phyloP scores from a whole-genome alignment of 1,139 yeast genomes.

The Pichia cactophila region DNA sequence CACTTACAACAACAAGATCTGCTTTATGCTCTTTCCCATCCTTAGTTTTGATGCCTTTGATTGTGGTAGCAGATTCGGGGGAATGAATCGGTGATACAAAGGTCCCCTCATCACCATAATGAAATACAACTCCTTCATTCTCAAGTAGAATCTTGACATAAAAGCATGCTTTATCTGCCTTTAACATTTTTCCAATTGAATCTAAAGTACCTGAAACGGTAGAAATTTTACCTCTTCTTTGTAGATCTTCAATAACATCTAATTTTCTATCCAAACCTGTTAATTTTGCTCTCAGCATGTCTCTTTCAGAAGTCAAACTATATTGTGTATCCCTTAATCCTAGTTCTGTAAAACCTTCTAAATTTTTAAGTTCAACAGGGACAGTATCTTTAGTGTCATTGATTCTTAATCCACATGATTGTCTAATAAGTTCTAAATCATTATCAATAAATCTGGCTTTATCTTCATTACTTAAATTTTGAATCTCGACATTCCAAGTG shows the following conservation, averaged over 20 bases:
- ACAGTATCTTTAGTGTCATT: constrained; percentile 10
- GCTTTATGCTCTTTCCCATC: constrained; percentile 29
- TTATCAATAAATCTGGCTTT: constrained; percentile 4
- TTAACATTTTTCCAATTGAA: constrained; percentile 30
- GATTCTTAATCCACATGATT: constrained; percentile 15
- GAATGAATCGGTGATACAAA: constrained; percentile 1
- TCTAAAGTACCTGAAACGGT: constrained; percentile 27
- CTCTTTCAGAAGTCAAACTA: constrained; percentile 18
- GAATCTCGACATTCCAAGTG: constrained; percentile 13
- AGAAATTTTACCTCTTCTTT: constrained; percentile 6
- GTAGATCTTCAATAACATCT: constrained; percentile 14
- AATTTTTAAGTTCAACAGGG: constrained; percentile 14
- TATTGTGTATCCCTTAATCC: constrained; percentile 23
- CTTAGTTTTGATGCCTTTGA: constrained; percentile 27
- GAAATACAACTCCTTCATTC: constrained; percentile 19
- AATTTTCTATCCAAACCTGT: constrained; percentile 22
- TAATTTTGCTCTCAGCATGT: constrained; percentile 2
- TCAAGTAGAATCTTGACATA: constrained; percentile 22
- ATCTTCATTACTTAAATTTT: constrained; percentile 16
- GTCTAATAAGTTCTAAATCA: constrained; percentile 10
- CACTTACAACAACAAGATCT: constrained; percentile 31
- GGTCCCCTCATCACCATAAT: constrained; percentile 18
- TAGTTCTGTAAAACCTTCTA: constrained; percentile 16
- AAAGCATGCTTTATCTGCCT: constrained; percentile 29
- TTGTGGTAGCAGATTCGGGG: constrained; percentile 5